phyloP scores from a whole-genome alignment of 345 rosid species.

The Eucalyptus pauciflora region DNA sequence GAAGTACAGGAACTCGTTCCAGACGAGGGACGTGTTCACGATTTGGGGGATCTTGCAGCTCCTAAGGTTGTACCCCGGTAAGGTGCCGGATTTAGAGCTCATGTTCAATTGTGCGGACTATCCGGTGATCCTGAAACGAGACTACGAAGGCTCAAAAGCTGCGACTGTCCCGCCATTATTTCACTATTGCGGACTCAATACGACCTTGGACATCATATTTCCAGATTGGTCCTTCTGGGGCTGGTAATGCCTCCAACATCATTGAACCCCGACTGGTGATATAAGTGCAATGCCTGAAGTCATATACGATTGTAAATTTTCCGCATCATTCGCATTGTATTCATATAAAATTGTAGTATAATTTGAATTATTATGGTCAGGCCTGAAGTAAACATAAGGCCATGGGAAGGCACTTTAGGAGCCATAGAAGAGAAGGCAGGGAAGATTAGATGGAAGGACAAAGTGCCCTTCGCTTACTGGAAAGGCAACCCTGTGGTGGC shows the following conservation, averaged over 20 bases:
- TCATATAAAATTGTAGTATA: neutral
- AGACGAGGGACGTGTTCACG: conserved; percentile 53
- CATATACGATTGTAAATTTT: no score
- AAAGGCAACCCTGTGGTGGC: conserved; percentile 33
- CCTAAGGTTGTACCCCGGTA: conserved; percentile 49
- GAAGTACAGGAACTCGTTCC: conserved; percentile 17
- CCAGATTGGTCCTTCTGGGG: conserved; percentile 98
- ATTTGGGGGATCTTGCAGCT: conserved; percentile 69
- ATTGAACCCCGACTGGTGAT: neutral
- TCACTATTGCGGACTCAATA: conserved; percentile 49
- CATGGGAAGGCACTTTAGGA: conserved; percentile 31
- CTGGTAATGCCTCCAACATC: conserved; percentile 25
- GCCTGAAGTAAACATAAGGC: conserved; percentile 55
- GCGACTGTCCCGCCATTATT: conserved; percentile 43
- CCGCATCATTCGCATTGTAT: neutral
- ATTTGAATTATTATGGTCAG: conserved; percentile 1
- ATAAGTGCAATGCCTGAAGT: no score
- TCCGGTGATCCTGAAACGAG: conserved; percentile 17
- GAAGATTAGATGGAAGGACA: conserved; percentile 37
- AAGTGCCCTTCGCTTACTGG: conserved; percentile 53
- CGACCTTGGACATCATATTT: conserved; percentile 47
- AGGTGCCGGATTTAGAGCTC: conserved; percentile 52
- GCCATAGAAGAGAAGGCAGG: conserved; percentile 26
- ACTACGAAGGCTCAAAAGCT: conserved; percentile 4
- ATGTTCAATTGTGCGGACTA: conserved; percentile 35